phyloP scores from a whole-genome alignment of 2,329 filamentous ascomycete genomes.

The Fusarium anthophilum region DNA sequence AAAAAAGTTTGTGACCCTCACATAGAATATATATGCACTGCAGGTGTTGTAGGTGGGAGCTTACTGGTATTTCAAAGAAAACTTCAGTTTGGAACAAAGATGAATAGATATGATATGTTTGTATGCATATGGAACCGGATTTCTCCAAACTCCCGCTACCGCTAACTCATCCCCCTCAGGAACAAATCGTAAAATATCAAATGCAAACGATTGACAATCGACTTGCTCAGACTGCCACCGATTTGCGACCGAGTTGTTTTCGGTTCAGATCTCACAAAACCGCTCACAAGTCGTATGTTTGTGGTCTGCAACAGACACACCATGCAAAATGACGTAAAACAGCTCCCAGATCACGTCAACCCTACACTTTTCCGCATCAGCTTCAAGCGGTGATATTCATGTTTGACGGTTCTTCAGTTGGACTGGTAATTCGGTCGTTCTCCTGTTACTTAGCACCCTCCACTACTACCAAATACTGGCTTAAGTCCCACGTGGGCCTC shows the following conservation, averaged over 20 bases:
- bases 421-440: conserved; percentile 10
- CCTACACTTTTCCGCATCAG: background rate
- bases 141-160: conserved; percentile 33
- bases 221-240: background rate
- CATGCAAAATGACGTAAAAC: conserved; percentile 28
- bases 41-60: background rate
- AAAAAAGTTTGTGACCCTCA: background rate
- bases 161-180: conserved; percentile 9
- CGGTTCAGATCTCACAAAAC: background rate
- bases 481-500: conserved; percentile 34
- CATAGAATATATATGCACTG: background rate
- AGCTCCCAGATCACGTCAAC: conserved; percentile 28
- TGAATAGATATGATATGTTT: background rate
- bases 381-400: conserved; percentile 4
- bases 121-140: background rate
- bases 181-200: background rate
- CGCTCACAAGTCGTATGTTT: conserved; percentile 21
- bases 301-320: background rate
- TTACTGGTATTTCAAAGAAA: background rate
- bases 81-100: background rate
- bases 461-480: conserved; percentile 8
- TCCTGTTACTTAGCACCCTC: conserved; percentile 16
- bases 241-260: background rate
- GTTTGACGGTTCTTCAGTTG: conserved; percentile 14
- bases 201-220: background rate